These are phyloP conservation scores for Cladophialophora chaetospira DNA, from an alignment of 2,329 filamentous ascomycete genomes.

Conservation along the genomic window DNA sequence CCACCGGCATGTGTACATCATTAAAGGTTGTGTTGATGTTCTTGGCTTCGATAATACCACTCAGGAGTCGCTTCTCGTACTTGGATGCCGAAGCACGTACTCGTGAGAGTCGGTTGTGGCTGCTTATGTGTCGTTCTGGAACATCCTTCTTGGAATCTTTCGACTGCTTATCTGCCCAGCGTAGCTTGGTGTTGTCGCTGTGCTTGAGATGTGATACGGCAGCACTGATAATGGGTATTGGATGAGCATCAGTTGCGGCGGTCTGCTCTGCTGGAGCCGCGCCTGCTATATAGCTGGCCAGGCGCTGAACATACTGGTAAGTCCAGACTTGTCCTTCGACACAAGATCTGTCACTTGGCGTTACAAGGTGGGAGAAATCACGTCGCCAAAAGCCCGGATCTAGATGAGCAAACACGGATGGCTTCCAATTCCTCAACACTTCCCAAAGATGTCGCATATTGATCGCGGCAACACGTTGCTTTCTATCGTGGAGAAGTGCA, in stretches of 20 bases:
- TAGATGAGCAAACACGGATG: constrained; percentile 23
- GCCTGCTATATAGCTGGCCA: constrained; percentile 55
- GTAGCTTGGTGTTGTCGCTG: constrained; percentile 53
- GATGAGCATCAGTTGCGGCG: background rate
- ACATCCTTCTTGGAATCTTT: constrained; percentile 16
- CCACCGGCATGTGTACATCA: constrained; percentile 78
- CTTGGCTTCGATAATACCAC: constrained; percentile 77
- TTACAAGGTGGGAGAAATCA: constrained; percentile 33
- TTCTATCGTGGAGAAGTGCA: constrained; percentile 43
- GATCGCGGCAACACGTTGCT: constrained; percentile 54
- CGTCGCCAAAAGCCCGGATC: constrained; percentile 33
- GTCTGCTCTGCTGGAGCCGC: constrained; percentile 35
- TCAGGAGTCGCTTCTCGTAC: constrained; percentile 80
- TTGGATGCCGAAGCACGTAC: constrained; percentile 64
- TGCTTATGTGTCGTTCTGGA: constrained; percentile 36
- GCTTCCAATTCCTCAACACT: constrained; percentile 54
- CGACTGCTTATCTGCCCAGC: constrained; percentile 38
- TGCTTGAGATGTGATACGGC: constrained; percentile 40
- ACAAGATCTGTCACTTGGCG: constrained; percentile 37
- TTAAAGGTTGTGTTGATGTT: constrained; percentile 85
- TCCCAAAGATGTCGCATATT: constrained; percentile 67
- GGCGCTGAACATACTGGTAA: constrained; percentile 62
- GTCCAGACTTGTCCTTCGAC: constrained; percentile 53
- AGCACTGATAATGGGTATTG: constrained; percentile 35
- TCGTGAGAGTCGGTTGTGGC: constrained; percentile 46